Evolutionary conservation across 1,139 yeast genomes (phyloP).

Genomic region (Scheffersomyces parashehatae): DNA sequence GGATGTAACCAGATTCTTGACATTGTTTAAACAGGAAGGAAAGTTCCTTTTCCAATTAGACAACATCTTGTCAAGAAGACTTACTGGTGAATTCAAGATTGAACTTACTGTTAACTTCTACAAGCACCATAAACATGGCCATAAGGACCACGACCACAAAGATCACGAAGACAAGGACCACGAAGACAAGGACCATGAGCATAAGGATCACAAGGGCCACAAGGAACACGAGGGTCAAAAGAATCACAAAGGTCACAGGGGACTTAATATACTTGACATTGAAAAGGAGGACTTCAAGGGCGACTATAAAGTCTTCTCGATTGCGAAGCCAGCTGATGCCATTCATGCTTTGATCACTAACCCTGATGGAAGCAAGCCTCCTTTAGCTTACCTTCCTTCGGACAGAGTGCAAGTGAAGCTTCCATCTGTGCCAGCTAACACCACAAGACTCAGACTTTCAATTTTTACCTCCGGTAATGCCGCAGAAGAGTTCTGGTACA

Average conservation of each 20-base stretch:
- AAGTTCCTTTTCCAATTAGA: conserved; percentile 54
- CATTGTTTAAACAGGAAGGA: conserved; percentile 46
- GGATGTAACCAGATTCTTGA: conserved; percentile 62
- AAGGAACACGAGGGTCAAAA: no score
- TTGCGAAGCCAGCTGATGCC: conserved; percentile 30
- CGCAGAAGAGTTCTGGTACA: conserved; percentile 83
- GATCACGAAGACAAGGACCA: no score
- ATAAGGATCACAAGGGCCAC: no score
- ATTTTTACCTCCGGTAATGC: conserved; percentile 74
- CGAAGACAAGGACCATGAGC: no score
- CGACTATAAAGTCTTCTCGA: conserved; percentile 17
- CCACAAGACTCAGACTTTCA: conserved; percentile 59
- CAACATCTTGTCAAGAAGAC: conserved; percentile 56
- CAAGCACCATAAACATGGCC: not conserved
- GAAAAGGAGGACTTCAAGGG: not conserved
- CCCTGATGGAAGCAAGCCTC: conserved; percentile 23
- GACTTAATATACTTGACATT: not conserved
- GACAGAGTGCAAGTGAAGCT: conserved; percentile 34
- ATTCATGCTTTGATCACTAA: conserved; percentile 30
- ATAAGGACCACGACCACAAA: not conserved
- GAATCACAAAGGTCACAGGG: no score
- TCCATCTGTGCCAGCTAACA: conserved; percentile 47
- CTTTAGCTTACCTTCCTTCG: conserved; percentile 45
- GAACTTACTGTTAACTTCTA: conserved; percentile 43
- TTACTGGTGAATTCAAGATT: conserved; percentile 64